Conservation (phyloP, 2,329 filamentous ascomycete genomes). For the Cladophialophora psammophila region DNA sequence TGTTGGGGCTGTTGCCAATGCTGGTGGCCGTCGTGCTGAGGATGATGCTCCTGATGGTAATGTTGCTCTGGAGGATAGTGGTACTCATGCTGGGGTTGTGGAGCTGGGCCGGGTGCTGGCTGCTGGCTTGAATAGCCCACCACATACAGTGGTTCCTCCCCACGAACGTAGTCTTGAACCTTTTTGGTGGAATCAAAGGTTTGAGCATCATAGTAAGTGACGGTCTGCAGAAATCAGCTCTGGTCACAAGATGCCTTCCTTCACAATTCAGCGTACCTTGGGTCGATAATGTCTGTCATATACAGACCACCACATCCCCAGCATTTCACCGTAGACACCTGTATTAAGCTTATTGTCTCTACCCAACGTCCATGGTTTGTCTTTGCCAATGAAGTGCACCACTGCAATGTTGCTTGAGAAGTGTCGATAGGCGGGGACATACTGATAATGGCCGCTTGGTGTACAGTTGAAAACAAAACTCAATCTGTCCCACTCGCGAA, state of each 20-base stretch:
- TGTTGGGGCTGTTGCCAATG: conserved; percentile 12
- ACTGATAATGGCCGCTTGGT: conserved; percentile 95
- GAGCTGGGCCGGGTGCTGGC: conserved; percentile 4
- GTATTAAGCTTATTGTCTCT: conserved; percentile 62
- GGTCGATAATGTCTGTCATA: conserved; percentile 82
- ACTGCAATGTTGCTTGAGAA: conserved; percentile 88
- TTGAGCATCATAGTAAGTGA: conserved; percentile 30
- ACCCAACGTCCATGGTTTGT: conserved; percentile 85
- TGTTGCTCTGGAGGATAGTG: conserved; percentile 1
- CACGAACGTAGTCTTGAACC: conserved; percentile 55
- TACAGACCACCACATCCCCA: conserved; percentile 90
- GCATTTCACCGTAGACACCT: conserved; percentile 80
- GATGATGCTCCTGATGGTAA: background rate
- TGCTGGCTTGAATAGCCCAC: conserved; percentile 36
- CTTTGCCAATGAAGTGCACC: conserved; percentile 90
- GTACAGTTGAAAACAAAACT: conserved; percentile 98
- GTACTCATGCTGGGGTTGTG: conserved; percentile 6
- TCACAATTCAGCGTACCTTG: conserved; percentile 19
- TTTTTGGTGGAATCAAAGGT: conserved; percentile 31
- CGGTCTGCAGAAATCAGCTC: conserved; percentile 19
- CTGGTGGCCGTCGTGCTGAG: background rate
- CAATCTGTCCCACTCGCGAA: conserved; percentile 82
- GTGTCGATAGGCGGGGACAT: conserved; percentile 91
- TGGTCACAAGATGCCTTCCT: background rate
- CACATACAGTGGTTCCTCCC: conserved; percentile 52